These are phyloP conservation scores for Vitis hybrid DNA, from an alignment of 177 flowering plant genomes.

Conservation along the genomic window DNA sequence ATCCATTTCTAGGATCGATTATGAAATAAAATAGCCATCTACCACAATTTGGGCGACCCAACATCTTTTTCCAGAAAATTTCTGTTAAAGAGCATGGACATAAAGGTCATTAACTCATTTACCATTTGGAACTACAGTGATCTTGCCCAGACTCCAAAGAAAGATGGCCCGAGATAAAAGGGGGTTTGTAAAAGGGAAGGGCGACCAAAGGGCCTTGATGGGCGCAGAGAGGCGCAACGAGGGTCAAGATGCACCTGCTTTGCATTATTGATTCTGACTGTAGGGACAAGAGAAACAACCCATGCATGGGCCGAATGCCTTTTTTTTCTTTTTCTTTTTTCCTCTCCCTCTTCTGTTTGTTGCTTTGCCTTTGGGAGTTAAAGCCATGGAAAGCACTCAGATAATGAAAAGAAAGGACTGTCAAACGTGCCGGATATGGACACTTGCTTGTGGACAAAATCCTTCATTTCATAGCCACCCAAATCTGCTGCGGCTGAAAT, in stretches of 20 bases:
- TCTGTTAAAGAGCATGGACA: neutral
- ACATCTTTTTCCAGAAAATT: too few species aligned
- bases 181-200: neutral
- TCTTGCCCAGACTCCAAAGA: neutral
- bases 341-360: neutral
- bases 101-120: neutral
- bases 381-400: neutral
- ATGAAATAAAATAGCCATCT: too few species aligned
- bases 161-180: neutral
- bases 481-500: conserved; percentile 18
- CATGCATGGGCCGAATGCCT: conserved; percentile 25
- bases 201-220: neutral
- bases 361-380: neutral
- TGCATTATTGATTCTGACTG: neutral
- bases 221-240: neutral
- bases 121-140: neutral
- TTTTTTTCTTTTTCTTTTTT: conserved; percentile 30
- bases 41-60: too few species aligned
- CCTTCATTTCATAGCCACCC: conserved; percentile 24
- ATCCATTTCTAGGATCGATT: too few species aligned
- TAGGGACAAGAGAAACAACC: conserved; percentile 26
- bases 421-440: conserved; percentile 20
- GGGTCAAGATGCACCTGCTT: conserved; percentile 4
- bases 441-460: conserved; percentile 37
- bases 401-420: conserved; percentile 27